Conservation (phyloP, 345 rosid species). For the Dipteronia sinensis region DNA sequence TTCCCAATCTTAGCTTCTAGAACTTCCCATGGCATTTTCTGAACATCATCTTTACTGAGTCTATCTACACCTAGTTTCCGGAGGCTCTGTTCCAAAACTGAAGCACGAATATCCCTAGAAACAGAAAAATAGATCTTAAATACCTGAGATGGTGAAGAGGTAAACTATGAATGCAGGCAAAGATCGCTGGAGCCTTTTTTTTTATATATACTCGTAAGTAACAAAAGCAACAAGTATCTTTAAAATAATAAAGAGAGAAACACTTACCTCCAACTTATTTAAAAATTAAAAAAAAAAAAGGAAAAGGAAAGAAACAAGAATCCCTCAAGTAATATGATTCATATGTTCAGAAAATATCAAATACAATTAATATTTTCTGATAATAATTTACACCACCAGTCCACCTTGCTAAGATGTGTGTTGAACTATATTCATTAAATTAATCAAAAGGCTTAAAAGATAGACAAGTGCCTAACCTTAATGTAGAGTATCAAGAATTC, state of each 20-base stretch:
- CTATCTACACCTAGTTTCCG: conserved; percentile 90
- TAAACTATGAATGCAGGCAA: conserved; percentile 8
- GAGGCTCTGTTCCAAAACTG: conserved; percentile 88
- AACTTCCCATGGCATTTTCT: conserved; percentile 99
- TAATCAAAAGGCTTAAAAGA: conserved; percentile 1
- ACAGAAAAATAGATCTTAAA: conserved; percentile 7
- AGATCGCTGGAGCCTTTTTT: not conserved
- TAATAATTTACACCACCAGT: not conserved
- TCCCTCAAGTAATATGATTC: not conserved
- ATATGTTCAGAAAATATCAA: not conserved
- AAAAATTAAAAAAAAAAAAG: no score
- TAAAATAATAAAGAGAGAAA: not conserved
- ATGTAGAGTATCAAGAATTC: conserved; percentile 3
- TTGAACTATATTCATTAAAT: not conserved
- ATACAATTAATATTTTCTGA: no score
- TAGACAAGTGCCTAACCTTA: conserved; percentile 1
- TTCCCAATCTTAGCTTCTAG: conserved; percentile 96
- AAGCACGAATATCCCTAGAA: conserved; percentile 81
- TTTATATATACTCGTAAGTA: not conserved
- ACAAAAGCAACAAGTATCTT: not conserved
- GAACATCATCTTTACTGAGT: conserved; percentile 93
- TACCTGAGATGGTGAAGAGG: conserved; percentile 6
- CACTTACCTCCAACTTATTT: not conserved
- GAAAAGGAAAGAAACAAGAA: not conserved
- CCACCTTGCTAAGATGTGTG: not conserved